Evolutionary conservation across 225 moss, liverwort and hornwort species (phyloP), one percentile per base, ranked within the genome.

Genomic region (Lunularia cruciata): DNA sequence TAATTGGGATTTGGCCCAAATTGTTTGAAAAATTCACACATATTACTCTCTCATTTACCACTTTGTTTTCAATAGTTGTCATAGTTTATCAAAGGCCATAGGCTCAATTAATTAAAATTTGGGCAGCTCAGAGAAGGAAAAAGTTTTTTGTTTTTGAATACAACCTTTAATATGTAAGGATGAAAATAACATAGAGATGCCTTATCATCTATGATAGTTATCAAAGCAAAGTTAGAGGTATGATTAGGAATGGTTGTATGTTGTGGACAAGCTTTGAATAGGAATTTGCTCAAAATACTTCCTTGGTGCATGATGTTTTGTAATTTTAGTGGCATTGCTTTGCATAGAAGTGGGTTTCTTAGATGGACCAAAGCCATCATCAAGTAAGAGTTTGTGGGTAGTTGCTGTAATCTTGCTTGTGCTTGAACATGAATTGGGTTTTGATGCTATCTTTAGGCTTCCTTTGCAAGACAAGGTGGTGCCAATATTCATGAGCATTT

Each of bases 151-250:
- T 33, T n/a, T 57, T n/a, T 3, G 5, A 28, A 28, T 57, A n/a
- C 57, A 57, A 26, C 57, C 57, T 57, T 33, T 25, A 57, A 57
- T n/a, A 57, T 33, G 33, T 57, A 12, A 33, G 25, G 33, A 57
- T 57, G 57, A 57, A 57, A 57, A 26, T 33, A 57, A 57, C 57
- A n/a, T 57, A n/a, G n/a, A 34, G 74, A 78, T 64, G 61, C 64
- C 69, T 78, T 78, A 59, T 78, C 75, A 46, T 78, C 82, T 51
- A 68, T 39, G 19, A 34, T 47, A 57, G 71, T 27, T 34, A 52
- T 49, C 34, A 55, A 42, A 46, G 49, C 52, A 26, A 62, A 60
- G 35, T 75, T 74, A 72, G 47, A 59, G 20, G 46, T 57, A 32
- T 75, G 75, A 55, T 64, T 75, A 37, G 63, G 39, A 57, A 63